These are phyloP conservation scores for Tetrahymena borealis DNA, from an alignment of 73 alveolate species.

Conservation along the genomic window DNA sequence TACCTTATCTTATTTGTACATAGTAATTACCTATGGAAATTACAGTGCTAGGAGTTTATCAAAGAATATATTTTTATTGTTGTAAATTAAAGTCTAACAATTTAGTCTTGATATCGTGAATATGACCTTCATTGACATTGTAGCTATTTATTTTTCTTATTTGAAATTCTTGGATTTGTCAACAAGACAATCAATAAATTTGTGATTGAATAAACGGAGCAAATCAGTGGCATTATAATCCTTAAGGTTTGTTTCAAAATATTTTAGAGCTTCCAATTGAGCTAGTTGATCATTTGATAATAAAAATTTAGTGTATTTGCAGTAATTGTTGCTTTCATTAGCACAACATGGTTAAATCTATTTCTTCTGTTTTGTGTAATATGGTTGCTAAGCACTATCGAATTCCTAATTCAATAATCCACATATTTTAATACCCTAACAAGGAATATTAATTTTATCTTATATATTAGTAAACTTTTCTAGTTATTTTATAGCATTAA, in stretches of 20 bases:
- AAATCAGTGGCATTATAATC: neutral
- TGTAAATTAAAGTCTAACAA: neutral
- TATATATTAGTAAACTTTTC: no score
- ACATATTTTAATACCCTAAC: no score
- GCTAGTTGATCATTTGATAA: neutral
- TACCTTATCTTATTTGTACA: neutral
- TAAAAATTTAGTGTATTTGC: neutral
- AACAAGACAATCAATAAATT: neutral
- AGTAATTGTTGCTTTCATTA: neutral
- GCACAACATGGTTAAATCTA: neutral
- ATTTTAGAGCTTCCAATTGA: neutral
- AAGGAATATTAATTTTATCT: no score
- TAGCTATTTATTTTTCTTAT: neutral
- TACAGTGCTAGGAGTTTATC: neutral
- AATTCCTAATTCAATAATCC: neutral
- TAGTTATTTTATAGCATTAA: no score
- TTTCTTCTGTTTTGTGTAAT: neutral
- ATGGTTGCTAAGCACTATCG: neutral
- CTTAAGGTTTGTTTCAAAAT: neutral
- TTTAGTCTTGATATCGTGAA: neutral
- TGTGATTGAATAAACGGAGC: neutral
- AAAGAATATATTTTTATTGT: neutral
- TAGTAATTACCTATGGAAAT: neutral
- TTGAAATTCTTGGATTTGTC: neutral
- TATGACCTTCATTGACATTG: neutral